These are phyloP conservation scores for Phytopythium oedochilum DNA, from an alignment of 352 stramenopile genomes.

Conservation along the genomic window DNA sequence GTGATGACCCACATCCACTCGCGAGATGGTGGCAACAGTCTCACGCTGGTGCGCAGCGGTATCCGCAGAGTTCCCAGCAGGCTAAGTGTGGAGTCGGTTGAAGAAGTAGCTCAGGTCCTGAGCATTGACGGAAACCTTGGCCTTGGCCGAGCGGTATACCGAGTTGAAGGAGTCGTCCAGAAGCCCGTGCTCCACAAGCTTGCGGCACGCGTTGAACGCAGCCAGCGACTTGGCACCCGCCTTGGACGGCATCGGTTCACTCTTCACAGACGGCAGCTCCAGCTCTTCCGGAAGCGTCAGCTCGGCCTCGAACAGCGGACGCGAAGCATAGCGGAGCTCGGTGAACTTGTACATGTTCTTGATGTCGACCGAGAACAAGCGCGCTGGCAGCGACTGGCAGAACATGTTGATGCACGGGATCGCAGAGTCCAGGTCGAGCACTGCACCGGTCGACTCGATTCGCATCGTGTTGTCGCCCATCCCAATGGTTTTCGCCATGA, in stretches of 20 bases:
- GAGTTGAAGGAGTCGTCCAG: constrained; percentile 72
- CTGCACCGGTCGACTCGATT: constrained; percentile 52
- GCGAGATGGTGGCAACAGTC: not conserved
- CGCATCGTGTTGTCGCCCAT: constrained; percentile 25
- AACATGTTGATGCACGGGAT: constrained; percentile 75
- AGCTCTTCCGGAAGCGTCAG: constrained; percentile 53
- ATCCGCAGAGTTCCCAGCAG: not conserved
- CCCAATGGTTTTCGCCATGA: constrained; percentile 35
- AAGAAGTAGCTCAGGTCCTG: constrained; percentile 58
- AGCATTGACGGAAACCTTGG: constrained; percentile 24
- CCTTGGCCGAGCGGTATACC: constrained; percentile 62
- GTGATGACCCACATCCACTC: too few relatives aligned
- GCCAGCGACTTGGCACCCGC: constrained; percentile 45
- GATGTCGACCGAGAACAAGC: constrained; percentile 43
- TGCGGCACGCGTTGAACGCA: constrained; percentile 55
- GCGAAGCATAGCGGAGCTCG: constrained; percentile 22
- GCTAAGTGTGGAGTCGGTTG: constrained; percentile 31
- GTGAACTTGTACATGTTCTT: constrained; percentile 55
- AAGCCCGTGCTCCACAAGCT: constrained; percentile 39
- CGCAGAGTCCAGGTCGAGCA: constrained; percentile 72
- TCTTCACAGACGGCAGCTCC: constrained; percentile 37
- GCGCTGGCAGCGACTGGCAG: constrained; percentile 59
- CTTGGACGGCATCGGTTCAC: constrained; percentile 49
- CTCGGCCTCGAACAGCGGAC: constrained; percentile 40
- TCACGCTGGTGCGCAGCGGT: not conserved